A percentile compares a stretch with the other conserved stretches of the same genome.
phyloP scores from a whole-genome alignment of 495 filamentous ascomycete species.

The Lophiostoma macrostomum region DNA sequence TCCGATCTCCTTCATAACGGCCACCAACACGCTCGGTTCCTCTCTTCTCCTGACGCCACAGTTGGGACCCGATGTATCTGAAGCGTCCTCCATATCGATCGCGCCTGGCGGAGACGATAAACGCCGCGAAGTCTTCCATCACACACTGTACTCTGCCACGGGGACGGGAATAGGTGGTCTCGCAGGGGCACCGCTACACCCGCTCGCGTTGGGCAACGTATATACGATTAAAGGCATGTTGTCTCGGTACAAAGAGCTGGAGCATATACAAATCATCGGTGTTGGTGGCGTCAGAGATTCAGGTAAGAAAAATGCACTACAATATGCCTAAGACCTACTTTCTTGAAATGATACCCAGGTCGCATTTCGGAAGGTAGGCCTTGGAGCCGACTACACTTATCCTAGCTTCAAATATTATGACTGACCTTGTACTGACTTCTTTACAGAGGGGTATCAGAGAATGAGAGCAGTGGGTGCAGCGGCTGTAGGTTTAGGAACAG shows the following conservation, averaged over 20 bases:
- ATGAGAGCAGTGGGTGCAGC: slow-evolving; percentile 63
- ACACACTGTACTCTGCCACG: slow-evolving; percentile 43
- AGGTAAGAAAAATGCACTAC: too few relatives aligned
- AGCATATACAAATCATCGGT: slow-evolving; percentile 57
- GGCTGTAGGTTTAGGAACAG: slow-evolving; percentile 63
- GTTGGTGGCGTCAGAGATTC: slow-evolving; percentile 64
- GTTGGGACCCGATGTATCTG: neutral
- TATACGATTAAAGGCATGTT: slow-evolving; percentile 55
- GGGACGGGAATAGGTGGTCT: slow-evolving; percentile 61
- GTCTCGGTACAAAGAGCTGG: slow-evolving; percentile 45
- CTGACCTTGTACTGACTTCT: too few relatives aligned
- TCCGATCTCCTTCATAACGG: slow-evolving; percentile 61
- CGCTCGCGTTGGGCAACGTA: slow-evolving; percentile 72
- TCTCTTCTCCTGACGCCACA: slow-evolving; percentile 51
- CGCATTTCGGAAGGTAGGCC: too few relatives aligned
- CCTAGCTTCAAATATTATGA: too few relatives aligned
- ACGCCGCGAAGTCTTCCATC: slow-evolving; percentile 19
- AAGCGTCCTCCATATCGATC: neutral
- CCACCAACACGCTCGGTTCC: slow-evolving; percentile 68
- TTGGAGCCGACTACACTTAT: too few relatives aligned
- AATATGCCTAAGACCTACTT: too few relatives aligned
- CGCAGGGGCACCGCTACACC: slow-evolving; percentile 65
- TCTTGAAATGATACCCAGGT: too few relatives aligned
- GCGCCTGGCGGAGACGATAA: neutral
- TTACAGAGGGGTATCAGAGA: slow-evolving; percentile 54